Evolutionary conservation across 1,284 basidiomycete species (phyloP).

Genomic region (Thecaphora frezii): DNA sequence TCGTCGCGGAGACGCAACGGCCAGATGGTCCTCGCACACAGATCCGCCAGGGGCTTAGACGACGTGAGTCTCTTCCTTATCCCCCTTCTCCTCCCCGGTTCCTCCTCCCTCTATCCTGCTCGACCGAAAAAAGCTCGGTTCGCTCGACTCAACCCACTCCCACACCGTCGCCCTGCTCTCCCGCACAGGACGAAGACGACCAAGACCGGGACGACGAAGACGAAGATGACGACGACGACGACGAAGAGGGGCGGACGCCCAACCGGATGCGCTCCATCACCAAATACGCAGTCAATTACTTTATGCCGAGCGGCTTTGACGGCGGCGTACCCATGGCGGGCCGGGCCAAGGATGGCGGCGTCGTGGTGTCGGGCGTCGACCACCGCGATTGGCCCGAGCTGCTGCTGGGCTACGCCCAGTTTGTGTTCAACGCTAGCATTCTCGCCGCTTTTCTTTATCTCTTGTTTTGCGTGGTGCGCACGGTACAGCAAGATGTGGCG

Average conservation of each 20-base stretch:
- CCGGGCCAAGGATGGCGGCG: background rate
- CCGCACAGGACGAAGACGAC: slow-evolving; percentile 4
- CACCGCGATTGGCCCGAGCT: slow-evolving; percentile 44
- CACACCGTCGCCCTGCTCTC: too few relatives aligned
- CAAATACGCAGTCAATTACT: slow-evolving; percentile 39
- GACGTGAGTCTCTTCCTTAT: too few relatives aligned
- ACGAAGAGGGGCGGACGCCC: slow-evolving; percentile 7
- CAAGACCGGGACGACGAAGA: slow-evolving; percentile 8
- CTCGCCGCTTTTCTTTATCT: slow-evolving; percentile 83
- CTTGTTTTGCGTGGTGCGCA: slow-evolving; percentile 79
- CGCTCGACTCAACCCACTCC: too few relatives aligned
- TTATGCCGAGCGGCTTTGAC: slow-evolving; percentile 14
- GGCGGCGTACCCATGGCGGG: background rate
- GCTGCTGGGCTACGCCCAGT: slow-evolving; percentile 67
- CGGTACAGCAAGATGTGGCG: slow-evolving; percentile 85
- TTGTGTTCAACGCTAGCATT: slow-evolving; percentile 88
- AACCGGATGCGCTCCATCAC: slow-evolving; percentile 35
- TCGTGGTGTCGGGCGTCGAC: background rate
- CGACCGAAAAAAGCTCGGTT: too few relatives aligned
- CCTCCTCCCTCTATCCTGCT: too few relatives aligned
- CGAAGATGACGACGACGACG: slow-evolving; percentile 7
- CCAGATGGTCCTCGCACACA: background rate
- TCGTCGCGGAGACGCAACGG: background rate
- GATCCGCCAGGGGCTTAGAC: background rate
- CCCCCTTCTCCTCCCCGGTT: too few relatives aligned